phyloP scores from a whole-genome alignment of 176 grass and related monocot genomes.

The Avena atlantica region DNA sequence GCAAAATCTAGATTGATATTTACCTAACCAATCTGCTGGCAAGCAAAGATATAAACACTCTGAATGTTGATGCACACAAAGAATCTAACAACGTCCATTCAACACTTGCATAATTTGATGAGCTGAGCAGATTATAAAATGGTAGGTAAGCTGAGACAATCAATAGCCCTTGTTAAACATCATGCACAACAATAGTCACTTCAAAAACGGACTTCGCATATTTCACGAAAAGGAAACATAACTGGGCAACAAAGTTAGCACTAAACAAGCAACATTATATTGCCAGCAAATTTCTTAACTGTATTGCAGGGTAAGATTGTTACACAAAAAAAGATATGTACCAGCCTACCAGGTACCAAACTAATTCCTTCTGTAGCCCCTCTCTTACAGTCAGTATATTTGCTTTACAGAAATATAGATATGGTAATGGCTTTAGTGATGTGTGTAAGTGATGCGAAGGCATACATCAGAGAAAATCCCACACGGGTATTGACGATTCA shows the following conservation, averaged over 20 bases:
- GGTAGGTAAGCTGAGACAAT: not conserved
- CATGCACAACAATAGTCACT: not conserved
- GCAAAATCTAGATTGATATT: not conserved
- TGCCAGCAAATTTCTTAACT: not conserved
- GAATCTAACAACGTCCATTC: not conserved
- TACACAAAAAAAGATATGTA: not conserved
- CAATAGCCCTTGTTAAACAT: not conserved
- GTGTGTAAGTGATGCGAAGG: not conserved
- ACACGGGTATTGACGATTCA: constrained; percentile 78
- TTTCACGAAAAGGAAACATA: not conserved
- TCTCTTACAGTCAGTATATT: not conserved
- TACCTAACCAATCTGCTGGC: not conserved
- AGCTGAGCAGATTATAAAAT: not conserved
- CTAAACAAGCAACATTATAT: not conserved
- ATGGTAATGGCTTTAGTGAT: not conserved
- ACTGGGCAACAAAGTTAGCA: not conserved
- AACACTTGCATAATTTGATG: not conserved
- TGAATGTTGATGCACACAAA: not conserved
- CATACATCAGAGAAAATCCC: constrained; percentile 79
- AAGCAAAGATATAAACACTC: not conserved
- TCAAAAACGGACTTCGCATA: too few relatives aligned
- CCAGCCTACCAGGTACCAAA: not conserved
- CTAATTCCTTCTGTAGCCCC: not conserved
- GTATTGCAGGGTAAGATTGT: not conserved
- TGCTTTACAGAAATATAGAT: not conserved